phyloP scores from a whole-genome alignment of 768 basidiomycete genomes.

The Termitomyces sp. region DNA sequence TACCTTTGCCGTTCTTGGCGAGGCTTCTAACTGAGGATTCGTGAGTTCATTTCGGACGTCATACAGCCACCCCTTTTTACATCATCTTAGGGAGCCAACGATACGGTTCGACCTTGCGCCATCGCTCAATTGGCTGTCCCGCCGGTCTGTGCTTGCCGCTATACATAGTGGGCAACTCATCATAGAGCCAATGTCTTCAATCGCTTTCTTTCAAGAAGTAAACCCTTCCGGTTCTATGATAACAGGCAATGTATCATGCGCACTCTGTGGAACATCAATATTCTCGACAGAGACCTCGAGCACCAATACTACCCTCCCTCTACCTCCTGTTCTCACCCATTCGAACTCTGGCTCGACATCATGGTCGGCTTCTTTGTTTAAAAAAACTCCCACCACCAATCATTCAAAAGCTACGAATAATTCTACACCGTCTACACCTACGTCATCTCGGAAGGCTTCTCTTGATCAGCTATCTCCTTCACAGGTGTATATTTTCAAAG shows the following conservation, averaged over 20 bases:
- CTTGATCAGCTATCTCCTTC: slow-evolving; percentile 24
- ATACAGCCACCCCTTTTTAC: slow-evolving; percentile 11
- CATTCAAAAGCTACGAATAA: slow-evolving; percentile 22
- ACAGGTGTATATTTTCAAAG: slow-evolving; percentile 66
- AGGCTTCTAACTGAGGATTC: slow-evolving; percentile 78
- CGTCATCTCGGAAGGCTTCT: slow-evolving; percentile 18
- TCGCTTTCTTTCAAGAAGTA: slow-evolving; percentile 52
- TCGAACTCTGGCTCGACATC: slow-evolving; percentile 28
- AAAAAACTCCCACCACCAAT: slow-evolving; percentile 31
- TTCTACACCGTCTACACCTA: slow-evolving; percentile 26
- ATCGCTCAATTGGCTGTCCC: slow-evolving; percentile 89
- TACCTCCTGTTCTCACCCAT: slow-evolving; percentile 26
- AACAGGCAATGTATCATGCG: slow-evolving; percentile 59
- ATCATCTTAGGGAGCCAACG: slow-evolving; percentile 70
- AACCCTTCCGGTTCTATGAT: slow-evolving; percentile 40
- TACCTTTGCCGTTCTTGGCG: slow-evolving; percentile 72
- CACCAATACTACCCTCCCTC: slow-evolving; percentile 20
- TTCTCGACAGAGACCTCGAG: slow-evolving; percentile 29
- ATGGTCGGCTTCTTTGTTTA: slow-evolving; percentile 58
- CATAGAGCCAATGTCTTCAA: slow-evolving; percentile 78
- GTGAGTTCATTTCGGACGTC: slow-evolving; percentile 39
- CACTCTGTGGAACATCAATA: slow-evolving; percentile 68
- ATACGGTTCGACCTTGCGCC: slow-evolving; percentile 91
- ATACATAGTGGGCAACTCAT: slow-evolving; percentile 84
- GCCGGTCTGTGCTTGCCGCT: slow-evolving; percentile 76